phyloP scores from a whole-genome alignment of 2,329 filamentous ascomycete genomes.

The Alternaria triticimaculans region DNA sequence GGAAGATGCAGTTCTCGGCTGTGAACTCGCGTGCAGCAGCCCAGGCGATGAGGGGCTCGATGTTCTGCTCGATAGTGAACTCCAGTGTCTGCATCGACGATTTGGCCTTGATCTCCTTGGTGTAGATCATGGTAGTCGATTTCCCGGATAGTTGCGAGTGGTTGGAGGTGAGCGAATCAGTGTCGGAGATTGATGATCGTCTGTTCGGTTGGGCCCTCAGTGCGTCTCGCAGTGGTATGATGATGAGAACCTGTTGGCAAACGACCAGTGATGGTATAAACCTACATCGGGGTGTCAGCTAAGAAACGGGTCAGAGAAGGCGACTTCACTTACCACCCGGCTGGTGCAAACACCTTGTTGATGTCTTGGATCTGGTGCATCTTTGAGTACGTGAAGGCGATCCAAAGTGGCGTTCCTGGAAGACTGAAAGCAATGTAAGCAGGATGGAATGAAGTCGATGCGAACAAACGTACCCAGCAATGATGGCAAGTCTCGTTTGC shows the following conservation, averaged over 20 bases:
- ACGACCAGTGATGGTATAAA: slow-evolving; percentile 47
- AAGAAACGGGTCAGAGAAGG: neutral
- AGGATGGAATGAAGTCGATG: neutral
- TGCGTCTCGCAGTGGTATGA: slow-evolving; percentile 44
- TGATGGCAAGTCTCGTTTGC: slow-evolving; percentile 47
- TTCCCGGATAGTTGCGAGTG: slow-evolving; percentile 31
- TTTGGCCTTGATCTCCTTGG: slow-evolving; percentile 42
- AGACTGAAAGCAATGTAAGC: slow-evolving; percentile 36
- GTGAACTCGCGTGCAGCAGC: slow-evolving; percentile 47
- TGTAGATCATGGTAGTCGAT: slow-evolving; percentile 26
- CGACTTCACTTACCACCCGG: slow-evolving; percentile 41
- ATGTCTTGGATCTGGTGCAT: slow-evolving; percentile 29
- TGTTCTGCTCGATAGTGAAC: slow-evolving; percentile 43
- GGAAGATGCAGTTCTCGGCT: slow-evolving; percentile 48
- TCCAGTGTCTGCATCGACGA: slow-evolving; percentile 48
- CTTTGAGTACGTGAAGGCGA: slow-evolving; percentile 46
- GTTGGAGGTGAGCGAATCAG: slow-evolving; percentile 35
- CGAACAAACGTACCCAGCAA: slow-evolving; percentile 40
- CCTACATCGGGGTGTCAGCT: slow-evolving; percentile 22
- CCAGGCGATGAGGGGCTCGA: slow-evolving; percentile 46
- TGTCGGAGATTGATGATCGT: slow-evolving; percentile 32
- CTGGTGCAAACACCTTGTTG: slow-evolving; percentile 42
- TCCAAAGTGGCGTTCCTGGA: slow-evolving; percentile 48
- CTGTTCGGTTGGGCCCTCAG: slow-evolving; percentile 28
- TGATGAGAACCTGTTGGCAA: slow-evolving; percentile 47